Conservation (phyloP, 73 alveolate species). For the Tetrahymena malaccensis region DNA sequence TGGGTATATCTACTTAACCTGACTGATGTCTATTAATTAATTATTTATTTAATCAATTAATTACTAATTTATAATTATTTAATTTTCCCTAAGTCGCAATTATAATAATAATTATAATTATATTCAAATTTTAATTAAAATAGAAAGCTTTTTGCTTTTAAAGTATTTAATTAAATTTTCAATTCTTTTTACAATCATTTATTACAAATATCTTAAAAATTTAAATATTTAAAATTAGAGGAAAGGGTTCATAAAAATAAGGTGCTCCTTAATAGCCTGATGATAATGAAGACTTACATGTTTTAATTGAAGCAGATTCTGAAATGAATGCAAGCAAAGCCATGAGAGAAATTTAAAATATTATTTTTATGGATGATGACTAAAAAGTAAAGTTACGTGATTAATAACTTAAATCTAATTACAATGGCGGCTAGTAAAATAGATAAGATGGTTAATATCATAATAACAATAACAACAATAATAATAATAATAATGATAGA, state of each 20-base stretch:
- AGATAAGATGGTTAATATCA: slow-evolving; percentile 43
- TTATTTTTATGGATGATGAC: slow-evolving; percentile 83
- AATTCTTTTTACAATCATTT: too few relatives aligned
- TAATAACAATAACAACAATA: neutral
- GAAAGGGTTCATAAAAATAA: slow-evolving; percentile 91
- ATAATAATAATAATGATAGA: slow-evolving; percentile 3
- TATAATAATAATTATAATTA: too few relatives aligned
- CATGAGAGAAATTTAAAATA: slow-evolving; percentile 73
- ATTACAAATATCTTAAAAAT: too few relatives aligned
- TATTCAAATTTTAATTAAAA: too few relatives aligned
- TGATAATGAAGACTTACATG: slow-evolving; percentile 95
- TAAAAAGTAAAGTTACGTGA: slow-evolving; percentile 37
- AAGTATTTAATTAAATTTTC: too few relatives aligned
- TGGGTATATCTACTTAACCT: neutral
- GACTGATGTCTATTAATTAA: neutral
- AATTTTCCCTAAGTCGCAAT: neutral
- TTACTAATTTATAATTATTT: too few relatives aligned
- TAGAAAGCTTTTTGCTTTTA: too few relatives aligned
- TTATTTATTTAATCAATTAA: too few relatives aligned
- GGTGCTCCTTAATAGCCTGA: slow-evolving; percentile 94
- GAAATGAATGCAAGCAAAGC: slow-evolving; percentile 82
- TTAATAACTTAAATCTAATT: slow-evolving; percentile 17
- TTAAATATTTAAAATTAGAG: slow-evolving; percentile 36
- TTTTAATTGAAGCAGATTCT: slow-evolving; percentile 87
- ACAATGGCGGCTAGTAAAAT: slow-evolving; percentile 53